phyloP scores from a whole-genome alignment of 2,329 filamentous ascomycete species.

The Pseudocercospora cruenta region DNA sequence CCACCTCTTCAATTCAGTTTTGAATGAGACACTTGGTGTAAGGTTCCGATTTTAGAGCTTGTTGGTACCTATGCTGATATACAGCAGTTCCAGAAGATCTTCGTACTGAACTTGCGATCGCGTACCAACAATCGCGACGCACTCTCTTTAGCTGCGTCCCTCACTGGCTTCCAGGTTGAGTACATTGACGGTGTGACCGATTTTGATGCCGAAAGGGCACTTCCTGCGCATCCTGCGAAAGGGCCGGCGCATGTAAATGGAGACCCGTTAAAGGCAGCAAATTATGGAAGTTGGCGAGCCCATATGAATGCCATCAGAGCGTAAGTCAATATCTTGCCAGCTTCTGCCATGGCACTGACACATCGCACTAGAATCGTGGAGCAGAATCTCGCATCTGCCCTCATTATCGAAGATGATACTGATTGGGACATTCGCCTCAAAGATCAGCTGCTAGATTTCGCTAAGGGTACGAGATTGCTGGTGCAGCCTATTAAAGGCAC shows the following conservation, averaged over 20 bases:
- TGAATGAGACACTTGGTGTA: conserved; percentile 23
- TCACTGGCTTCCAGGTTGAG: conserved; percentile 50
- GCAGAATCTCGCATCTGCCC: conserved; percentile 41
- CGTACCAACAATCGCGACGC: conserved; percentile 56
- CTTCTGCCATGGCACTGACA: too few species aligned
- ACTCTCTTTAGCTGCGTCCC: conserved; percentile 50
- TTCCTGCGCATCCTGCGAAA: conserved; percentile 21
- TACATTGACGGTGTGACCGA: conserved; percentile 48
- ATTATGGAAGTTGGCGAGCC: conserved; percentile 17
- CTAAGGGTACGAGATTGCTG: conserved; percentile 42
- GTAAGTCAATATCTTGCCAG: conserved; percentile 27
- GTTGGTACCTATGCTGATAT: neutral
- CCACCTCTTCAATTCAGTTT: neutral
- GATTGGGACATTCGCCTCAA: conserved; percentile 49
- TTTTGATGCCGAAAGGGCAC: neutral
- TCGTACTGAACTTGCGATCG: conserved; percentile 55
- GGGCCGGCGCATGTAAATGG: conserved; percentile 36
- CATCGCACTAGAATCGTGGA: conserved; percentile 6
- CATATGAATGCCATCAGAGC: conserved; percentile 22
- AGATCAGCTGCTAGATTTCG: conserved; percentile 39
- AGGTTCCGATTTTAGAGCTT: neutral
- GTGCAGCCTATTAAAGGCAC: conserved; percentile 29
- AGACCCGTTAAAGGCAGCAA: conserved; percentile 9
- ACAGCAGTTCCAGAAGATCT: conserved; percentile 52
- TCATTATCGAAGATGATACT: conserved; percentile 49